Evolutionary conservation across 257 asterid genomes (phyloP).

Genomic region (Leptodermis oblonga): DNA sequence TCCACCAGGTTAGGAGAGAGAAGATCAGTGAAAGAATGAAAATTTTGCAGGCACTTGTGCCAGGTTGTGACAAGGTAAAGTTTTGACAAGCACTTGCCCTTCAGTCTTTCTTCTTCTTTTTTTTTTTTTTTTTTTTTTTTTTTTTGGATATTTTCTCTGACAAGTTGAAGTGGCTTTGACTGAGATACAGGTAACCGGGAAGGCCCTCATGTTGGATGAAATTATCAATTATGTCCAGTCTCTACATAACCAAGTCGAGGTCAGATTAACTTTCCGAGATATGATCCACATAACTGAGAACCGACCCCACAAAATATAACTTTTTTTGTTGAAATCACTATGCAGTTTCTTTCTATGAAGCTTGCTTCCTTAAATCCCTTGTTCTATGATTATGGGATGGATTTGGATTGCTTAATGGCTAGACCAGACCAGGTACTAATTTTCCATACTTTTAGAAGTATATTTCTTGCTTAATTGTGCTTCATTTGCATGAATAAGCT

Average conservation of each 20-base stretch:
- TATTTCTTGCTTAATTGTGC: background rate
- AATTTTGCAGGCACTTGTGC: slow-evolving; percentile 69
- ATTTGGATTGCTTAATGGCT: slow-evolving; percentile 54
- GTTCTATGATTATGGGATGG: slow-evolving; percentile 66
- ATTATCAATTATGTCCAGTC: slow-evolving; percentile 88
- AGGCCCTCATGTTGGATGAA: slow-evolving; percentile 97
- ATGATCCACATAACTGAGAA: background rate
- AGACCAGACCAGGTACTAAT: slow-evolving; percentile 55
- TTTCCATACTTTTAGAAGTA: no score
- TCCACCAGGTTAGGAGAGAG: slow-evolving; percentile 88
- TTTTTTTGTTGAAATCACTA: background rate
- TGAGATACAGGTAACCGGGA: slow-evolving; percentile 72
- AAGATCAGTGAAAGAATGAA: slow-evolving; percentile 87
- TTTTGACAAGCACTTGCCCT: slow-evolving; percentile 15
- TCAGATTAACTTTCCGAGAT: slow-evolving; percentile 6
- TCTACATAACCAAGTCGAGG: slow-evolving; percentile 91
- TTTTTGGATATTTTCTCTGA: no score
- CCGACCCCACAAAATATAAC: background rate
- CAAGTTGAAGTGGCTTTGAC: slow-evolving; percentile 35
- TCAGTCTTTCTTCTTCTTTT: background rate
- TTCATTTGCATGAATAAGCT: background rate
- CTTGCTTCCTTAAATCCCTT: slow-evolving; percentile 70
- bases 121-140: slow-evolving; percentile 12
- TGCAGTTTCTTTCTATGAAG: slow-evolving; percentile 90
- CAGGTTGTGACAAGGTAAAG: slow-evolving; percentile 83